phyloP scores from a whole-genome alignment of 176 grass and related monocot genomes.

The Carex scoparia region DNA sequence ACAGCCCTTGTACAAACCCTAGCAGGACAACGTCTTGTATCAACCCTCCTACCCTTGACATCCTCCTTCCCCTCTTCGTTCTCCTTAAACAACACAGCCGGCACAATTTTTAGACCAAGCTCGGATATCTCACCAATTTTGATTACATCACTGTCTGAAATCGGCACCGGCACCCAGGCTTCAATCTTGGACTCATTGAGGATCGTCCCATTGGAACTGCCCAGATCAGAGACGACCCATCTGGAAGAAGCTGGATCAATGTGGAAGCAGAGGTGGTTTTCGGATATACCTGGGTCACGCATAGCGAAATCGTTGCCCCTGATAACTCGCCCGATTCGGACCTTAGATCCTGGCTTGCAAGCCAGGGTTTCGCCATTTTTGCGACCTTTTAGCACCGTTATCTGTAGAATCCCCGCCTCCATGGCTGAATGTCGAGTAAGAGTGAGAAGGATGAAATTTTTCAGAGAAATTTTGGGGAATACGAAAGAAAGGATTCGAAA shows the following conservation, averaged over 20 bases:
- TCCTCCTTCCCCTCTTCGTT: slow-evolving; percentile 1
- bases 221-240: slow-evolving; percentile 66
- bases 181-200: slow-evolving; percentile 43
- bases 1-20: neutral
- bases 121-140: slow-evolving; percentile 55
- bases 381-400: slow-evolving; percentile 63
- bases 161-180: slow-evolving; percentile 33
- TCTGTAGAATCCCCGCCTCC: slow-evolving; percentile 43
- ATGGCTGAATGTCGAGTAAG: slow-evolving; percentile 20
- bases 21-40: neutral
- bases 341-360: slow-evolving; percentile 22
- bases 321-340: slow-evolving; percentile 55
- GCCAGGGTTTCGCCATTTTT: slow-evolving; percentile 38
- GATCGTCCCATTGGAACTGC: slow-evolving; percentile 75
- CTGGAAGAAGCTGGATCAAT: slow-evolving; percentile 40
- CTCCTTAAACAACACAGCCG: neutral
- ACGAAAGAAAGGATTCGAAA: neutral
- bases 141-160: slow-evolving; percentile 58
- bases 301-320: slow-evolving; percentile 61
- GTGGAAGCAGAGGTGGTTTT: slow-evolving; percentile 59
- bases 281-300: slow-evolving; percentile 66
- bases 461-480: neutral
- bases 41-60: slow-evolving; percentile 13
- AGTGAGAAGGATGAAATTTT: neutral
- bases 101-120: slow-evolving; percentile 43